These are phyloP conservation scores for Geotrichum restrictum DNA, from an alignment of 1,139 yeast species.

Conservation along the genomic window DNA sequence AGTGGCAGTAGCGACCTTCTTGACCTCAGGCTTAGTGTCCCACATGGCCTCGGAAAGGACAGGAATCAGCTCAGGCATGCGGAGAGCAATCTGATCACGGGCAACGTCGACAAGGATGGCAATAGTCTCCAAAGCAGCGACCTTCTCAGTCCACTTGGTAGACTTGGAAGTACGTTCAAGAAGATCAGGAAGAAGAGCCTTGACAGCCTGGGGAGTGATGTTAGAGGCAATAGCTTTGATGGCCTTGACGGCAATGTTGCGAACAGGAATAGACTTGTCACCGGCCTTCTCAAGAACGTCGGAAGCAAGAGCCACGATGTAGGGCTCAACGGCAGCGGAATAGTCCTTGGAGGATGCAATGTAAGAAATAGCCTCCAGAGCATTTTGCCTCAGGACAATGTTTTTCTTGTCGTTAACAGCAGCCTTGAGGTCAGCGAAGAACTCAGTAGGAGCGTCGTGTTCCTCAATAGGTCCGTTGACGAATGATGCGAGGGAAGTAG, in stretches of 20 bases:
- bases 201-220: slow-evolving; percentile 89
- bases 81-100: slow-evolving; percentile 90
- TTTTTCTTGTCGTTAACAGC: slow-evolving; percentile 80
- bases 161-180: slow-evolving; percentile 65
- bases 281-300: slow-evolving; percentile 76
- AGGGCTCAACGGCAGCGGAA: slow-evolving; percentile 93
- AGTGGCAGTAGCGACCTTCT: slow-evolving; percentile 92
- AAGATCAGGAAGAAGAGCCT: slow-evolving; percentile 80
- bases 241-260: slow-evolving; percentile 67
- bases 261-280: slow-evolving; percentile 79
- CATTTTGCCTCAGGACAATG: slow-evolving; percentile 56
- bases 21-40: slow-evolving; percentile 98
- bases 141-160: slow-evolving; percentile 98
- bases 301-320: slow-evolving; percentile 69
- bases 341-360: slow-evolving; percentile 77
- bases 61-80: slow-evolving; percentile 99
- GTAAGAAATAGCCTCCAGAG: slow-evolving; percentile 78
- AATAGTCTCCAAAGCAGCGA: slow-evolving; percentile 79
- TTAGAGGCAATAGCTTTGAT: slow-evolving; percentile 72
- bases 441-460: slow-evolving; percentile 93
- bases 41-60: slow-evolving; percentile 98
- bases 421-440: slow-evolving; percentile 71
- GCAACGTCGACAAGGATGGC: slow-evolving; percentile 90
- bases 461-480: slow-evolving; percentile 96
- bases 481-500: slow-evolving; percentile 86